phyloP scores from a whole-genome alignment of 768 basidiomycete genomes.

The Suillus discolor region DNA sequence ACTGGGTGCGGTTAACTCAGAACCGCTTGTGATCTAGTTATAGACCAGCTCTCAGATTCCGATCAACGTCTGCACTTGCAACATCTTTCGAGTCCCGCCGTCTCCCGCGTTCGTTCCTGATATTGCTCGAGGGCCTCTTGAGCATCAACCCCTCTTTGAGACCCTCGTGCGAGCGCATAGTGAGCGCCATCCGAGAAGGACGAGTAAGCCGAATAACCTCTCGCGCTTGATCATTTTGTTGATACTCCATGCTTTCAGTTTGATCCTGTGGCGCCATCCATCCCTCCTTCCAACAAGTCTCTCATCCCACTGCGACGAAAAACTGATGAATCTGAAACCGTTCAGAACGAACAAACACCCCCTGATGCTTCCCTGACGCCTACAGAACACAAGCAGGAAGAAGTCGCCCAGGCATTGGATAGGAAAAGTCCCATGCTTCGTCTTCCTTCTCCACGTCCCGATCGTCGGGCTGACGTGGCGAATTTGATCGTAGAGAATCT shows the following conservation, averaged over 20 bases:
- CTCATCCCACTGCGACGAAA: slow-evolving; percentile 27
- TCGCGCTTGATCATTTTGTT: slow-evolving; percentile 3
- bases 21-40: neutral
- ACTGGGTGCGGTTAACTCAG: slow-evolving; percentile 54
- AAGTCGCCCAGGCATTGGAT: neutral
- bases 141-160: slow-evolving; percentile 60
- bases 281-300: slow-evolving; percentile 18
- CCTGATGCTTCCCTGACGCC: neutral
- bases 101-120: slow-evolving; percentile 68
- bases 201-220: slow-evolving; percentile 49
- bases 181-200: slow-evolving; percentile 68
- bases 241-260: slow-evolving; percentile 27
- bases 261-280: slow-evolving; percentile 20
- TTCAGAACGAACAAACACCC: neutral
- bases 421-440: slow-evolving; percentile 21
- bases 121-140: slow-evolving; percentile 73
- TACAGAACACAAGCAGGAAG: neutral
- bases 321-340: neutral
- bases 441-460: slow-evolving; percentile 15
- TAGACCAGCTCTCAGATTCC: slow-evolving; percentile 42
- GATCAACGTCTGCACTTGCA: slow-evolving; percentile 50
- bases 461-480: neutral
- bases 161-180: slow-evolving; percentile 73
- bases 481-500: neutral
- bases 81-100: slow-evolving; percentile 69